These are phyloP conservation scores for Neoscytalidium dimidiatum DNA, from an alignment of 2,329 filamentous ascomycete species.

Conservation along the genomic window DNA sequence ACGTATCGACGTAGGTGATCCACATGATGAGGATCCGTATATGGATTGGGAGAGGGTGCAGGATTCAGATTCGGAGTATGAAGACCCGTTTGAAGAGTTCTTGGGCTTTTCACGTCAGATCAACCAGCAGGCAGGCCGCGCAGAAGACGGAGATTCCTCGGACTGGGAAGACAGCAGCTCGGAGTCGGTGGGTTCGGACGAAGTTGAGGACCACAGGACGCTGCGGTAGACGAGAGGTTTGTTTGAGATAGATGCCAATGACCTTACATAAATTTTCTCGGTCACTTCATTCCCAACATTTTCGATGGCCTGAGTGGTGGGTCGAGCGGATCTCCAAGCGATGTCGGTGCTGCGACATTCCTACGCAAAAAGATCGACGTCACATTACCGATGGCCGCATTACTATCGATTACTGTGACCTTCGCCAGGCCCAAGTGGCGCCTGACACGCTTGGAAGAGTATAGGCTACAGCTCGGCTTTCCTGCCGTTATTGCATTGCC, in stretches of 20 bases:
- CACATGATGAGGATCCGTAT: background rate
- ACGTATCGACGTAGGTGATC: background rate
- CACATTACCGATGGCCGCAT: background rate
- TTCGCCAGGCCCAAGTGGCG: background rate
- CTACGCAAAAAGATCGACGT: background rate
- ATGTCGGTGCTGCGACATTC: conserved; percentile 3
- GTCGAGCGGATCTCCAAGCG: conserved; percentile 6
- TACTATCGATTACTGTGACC: background rate
- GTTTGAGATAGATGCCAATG: background rate
- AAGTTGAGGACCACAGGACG: background rate
- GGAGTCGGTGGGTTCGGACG: background rate
- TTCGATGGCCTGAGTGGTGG: conserved; percentile 3
- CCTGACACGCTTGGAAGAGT: background rate
- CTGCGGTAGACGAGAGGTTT: background rate
- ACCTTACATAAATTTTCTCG: background rate
- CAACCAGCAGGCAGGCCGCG: no score
- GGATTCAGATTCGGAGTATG: background rate
- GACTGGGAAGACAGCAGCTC: background rate
- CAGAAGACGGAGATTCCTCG: background rate
- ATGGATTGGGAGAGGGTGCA: background rate
- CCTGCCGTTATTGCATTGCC: background rate
- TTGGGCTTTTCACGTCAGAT: background rate
- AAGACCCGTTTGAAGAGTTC: background rate
- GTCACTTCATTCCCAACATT: background rate
- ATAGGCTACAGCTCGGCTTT: background rate